Percentiles rank a stretch among this genome's conserved stretches.
These are phyloP conservation scores for Rhodomyrtus tomentosa DNA, from an alignment of 345 rosid species.

Conservation along the genomic window DNA sequence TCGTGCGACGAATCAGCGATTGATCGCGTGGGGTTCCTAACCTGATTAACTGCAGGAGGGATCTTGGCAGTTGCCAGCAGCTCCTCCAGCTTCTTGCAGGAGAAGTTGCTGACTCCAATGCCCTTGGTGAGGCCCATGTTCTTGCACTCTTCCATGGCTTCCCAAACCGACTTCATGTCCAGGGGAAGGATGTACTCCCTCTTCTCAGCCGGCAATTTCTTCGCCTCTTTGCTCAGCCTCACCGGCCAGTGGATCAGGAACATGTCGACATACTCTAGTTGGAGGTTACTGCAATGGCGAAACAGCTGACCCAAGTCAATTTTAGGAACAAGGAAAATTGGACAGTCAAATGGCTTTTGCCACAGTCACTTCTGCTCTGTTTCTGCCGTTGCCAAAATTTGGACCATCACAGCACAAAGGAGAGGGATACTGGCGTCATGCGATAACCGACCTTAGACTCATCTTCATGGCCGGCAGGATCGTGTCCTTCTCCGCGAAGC, in stretches of 20 bases:
- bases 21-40: not conserved
- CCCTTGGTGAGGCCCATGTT: constrained; percentile 13
- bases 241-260: constrained; percentile 23
- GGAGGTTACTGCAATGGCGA: constrained; percentile 10
- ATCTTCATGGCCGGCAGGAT: constrained; percentile 11
- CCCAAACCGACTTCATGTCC: constrained; percentile 19
- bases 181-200: constrained; percentile 6
- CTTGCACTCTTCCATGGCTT: constrained; percentile 22
- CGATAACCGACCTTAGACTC: constrained; percentile 7
- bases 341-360: not conserved
- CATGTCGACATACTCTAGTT: constrained; percentile 20
- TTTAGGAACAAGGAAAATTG: not conserved
- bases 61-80: constrained; percentile 13
- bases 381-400: not conserved
- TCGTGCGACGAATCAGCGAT: not conserved
- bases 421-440: not conserved
- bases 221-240: constrained; percentile 6
- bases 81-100: constrained; percentile 5
- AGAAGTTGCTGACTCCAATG: constrained; percentile 18
- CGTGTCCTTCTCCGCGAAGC: constrained; percentile 5
- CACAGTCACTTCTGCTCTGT: not conserved
- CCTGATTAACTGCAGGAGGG: constrained; percentile 17
- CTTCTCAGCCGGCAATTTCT: not conserved
- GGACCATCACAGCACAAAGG: not conserved
- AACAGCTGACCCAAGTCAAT: not conserved